Evolutionary conservation across 805 yeast species (phyloP), one percentile per base, ranked within the genome.

Genomic region (baker's yeast (Saccharomyces cerevisiae)): DNA sequence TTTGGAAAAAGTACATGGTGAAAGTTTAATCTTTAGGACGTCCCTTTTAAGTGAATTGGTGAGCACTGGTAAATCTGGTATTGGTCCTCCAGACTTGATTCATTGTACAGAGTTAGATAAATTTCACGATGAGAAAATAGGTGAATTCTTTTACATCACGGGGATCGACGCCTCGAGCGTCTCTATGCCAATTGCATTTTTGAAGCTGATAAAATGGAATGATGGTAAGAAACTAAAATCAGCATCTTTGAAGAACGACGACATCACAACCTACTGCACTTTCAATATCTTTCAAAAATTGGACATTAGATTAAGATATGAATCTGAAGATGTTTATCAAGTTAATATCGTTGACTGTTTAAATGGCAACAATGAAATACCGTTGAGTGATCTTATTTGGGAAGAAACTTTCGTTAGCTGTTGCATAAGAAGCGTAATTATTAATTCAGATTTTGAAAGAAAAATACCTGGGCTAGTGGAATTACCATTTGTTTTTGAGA

Each of bases 31-130:
- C 2, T 56, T 55, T 26, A 59, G 73, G 50, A 60, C 63, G 2
- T 53, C 58, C 4, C 47, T 62, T 17, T 49, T 68, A 29, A 54
- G 55, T 26, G 63, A 59, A 9, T 47, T 66, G 51, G 55, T 51
- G 1, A 49, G 32, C 2, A 32, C 52, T 24, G 66, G 59, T 24
- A 57, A 54, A 24, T 31, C 64, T 51, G 83, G 83, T 13, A 64
- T 85, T 24, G 95, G 95, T 0, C 88, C 90, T 2, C 85, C 90
- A 2, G 95, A 87, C 68, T 71, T 87, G 54, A 81, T 62, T 50
- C 63, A 77, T 60, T 58, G 75, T 17, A 70, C 79, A 21, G 65
- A 69, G 36, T 71, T 72, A 54, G 76, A 79, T 49, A 73, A 73
- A 53, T 69, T 76, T 46, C 71, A 68, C 5, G 41, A 56, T 10